These are phyloP conservation scores for Samsoniella hepiali DNA, from an alignment of 2,329 filamentous ascomycete species.

Conservation along the genomic window DNA sequence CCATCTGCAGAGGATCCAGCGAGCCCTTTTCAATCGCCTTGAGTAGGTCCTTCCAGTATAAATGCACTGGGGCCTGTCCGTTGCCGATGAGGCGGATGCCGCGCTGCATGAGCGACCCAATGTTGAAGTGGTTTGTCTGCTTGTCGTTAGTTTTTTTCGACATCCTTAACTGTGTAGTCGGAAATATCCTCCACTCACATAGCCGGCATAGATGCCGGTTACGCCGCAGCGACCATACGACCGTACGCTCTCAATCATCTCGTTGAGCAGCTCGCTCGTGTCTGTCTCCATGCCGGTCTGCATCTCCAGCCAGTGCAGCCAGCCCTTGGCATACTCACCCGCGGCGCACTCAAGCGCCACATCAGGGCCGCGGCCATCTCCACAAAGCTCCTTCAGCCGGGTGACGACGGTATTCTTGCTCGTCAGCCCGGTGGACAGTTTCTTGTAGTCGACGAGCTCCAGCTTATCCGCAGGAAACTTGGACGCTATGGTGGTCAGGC, in stretches of 20 bases:
- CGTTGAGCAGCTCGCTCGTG: slow-evolving; percentile 75
- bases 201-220: slow-evolving; percentile 66
- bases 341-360: slow-evolving; percentile 66
- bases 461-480: slow-evolving; percentile 58
- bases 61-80: slow-evolving; percentile 69
- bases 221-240: slow-evolving; percentile 73
- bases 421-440: slow-evolving; percentile 55
- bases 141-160: background rate
- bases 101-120: slow-evolving; percentile 80
- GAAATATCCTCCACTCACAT: slow-evolving; percentile 37
- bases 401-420: slow-evolving; percentile 62
- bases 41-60: slow-evolving; percentile 80
- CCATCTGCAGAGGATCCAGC: slow-evolving; percentile 75
- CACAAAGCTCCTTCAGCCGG: slow-evolving; percentile 68
- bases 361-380: slow-evolving; percentile 68
- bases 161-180: too few species aligned
- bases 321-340: slow-evolving; percentile 60
- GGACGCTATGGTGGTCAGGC: slow-evolving; percentile 64
- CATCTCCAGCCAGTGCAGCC: slow-evolving; percentile 57
- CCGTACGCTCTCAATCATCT: slow-evolving; percentile 72
- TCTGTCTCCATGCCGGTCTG: slow-evolving; percentile 73
- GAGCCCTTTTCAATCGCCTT: slow-evolving; percentile 62
- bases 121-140: slow-evolving; percentile 76
- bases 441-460: slow-evolving; percentile 66
- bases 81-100: slow-evolving; percentile 75